Percentiles rank a stretch among this genome's conserved stretches.
These are phyloP conservation scores for Mucor racemosus DNA, from an alignment of 371 early-diverging fungal species.

Conservation along the genomic window DNA sequence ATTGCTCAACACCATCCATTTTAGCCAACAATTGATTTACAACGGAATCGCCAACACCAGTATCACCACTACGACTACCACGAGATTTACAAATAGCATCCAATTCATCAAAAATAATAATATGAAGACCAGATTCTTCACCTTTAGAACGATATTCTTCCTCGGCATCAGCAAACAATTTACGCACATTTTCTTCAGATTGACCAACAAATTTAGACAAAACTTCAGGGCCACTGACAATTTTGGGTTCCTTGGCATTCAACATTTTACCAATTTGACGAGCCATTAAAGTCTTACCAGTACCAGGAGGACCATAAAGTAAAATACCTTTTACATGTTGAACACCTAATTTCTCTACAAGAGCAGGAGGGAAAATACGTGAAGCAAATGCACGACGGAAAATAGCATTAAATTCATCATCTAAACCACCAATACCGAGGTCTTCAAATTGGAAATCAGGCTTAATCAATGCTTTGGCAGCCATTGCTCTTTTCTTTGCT, in stretches of 20 bases:
- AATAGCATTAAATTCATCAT: slow-evolving; percentile 96
- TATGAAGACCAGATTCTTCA: slow-evolving; percentile 94
- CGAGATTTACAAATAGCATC: slow-evolving; percentile 99
- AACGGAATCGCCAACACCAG: slow-evolving; percentile 98
- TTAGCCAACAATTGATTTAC: slow-evolving; percentile 99
- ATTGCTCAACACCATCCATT: slow-evolving; percentile 99
- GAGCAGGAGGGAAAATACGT: slow-evolving; percentile 95
- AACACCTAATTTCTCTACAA: slow-evolving; percentile 97
- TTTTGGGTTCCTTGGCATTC: slow-evolving; percentile 95
- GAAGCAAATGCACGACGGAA: slow-evolving; percentile 99
- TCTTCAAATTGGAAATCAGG: slow-evolving; percentile 98
- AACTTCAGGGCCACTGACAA: slow-evolving; percentile 99
- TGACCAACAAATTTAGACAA: slow-evolving; percentile 99
- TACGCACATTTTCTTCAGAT: slow-evolving; percentile 98
- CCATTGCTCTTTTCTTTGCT: slow-evolving; percentile 54
- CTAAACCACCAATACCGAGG: slow-evolving; percentile 99
- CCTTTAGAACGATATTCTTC: slow-evolving; percentile 95
- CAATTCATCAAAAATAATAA: slow-evolving; percentile 99
- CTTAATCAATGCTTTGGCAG: slow-evolving; percentile 77
- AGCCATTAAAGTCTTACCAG: slow-evolving; percentile 99
- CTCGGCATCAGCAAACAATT: slow-evolving; percentile 98
- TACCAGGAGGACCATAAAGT: slow-evolving; percentile 96
- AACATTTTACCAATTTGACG: slow-evolving; percentile 99
- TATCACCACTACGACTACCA: slow-evolving; percentile 91
- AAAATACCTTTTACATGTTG: slow-evolving; percentile 92